phyloP scores from a whole-genome alignment of 208 protist species.

The Wallacemonas sp. region DNA sequence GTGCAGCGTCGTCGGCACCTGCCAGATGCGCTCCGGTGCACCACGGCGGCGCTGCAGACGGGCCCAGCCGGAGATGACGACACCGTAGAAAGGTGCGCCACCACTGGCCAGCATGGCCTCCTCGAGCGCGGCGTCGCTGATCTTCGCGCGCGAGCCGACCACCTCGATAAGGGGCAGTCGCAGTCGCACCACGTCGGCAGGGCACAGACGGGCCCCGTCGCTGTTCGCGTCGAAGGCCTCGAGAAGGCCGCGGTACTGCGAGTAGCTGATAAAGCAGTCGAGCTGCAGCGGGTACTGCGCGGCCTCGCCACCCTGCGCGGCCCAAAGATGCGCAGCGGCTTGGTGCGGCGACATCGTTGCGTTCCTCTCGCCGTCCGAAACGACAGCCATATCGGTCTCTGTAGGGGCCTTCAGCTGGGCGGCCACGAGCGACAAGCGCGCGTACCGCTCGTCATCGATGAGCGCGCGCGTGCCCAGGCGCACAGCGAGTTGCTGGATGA shows the following conservation, averaged over 20 bases:
- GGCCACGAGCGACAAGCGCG: conserved; percentile 39
- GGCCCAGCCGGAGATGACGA: conserved; percentile 81
- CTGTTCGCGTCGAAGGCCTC: neutral
- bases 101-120: conserved; percentile 20
- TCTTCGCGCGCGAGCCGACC: conserved; percentile 39
- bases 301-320: conserved; percentile 27
- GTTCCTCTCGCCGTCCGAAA: no score
- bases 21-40: conserved; percentile 39
- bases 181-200: neutral
- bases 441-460: conserved; percentile 59
- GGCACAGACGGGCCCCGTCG: neutral
- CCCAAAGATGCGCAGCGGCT: conserved; percentile 26
- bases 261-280: conserved; percentile 34
- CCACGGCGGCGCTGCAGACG: conserved; percentile 28
- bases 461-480: conserved; percentile 56
- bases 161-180: conserved; percentile 58
- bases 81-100: conserved; percentile 58
- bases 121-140: conserved; percentile 36
- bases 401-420: conserved; percentile 39
- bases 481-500: conserved; percentile 61
- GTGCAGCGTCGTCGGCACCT: conserved; percentile 73
- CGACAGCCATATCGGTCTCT: no score
- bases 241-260: conserved; percentile 19
- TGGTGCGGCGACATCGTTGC: neutral
- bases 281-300: conserved; percentile 38